Evolutionary conservation across 441 rosid genomes (phyloP), one percentile per base, ranked within the genome.

Genomic region (Brassica balearica): DNA sequence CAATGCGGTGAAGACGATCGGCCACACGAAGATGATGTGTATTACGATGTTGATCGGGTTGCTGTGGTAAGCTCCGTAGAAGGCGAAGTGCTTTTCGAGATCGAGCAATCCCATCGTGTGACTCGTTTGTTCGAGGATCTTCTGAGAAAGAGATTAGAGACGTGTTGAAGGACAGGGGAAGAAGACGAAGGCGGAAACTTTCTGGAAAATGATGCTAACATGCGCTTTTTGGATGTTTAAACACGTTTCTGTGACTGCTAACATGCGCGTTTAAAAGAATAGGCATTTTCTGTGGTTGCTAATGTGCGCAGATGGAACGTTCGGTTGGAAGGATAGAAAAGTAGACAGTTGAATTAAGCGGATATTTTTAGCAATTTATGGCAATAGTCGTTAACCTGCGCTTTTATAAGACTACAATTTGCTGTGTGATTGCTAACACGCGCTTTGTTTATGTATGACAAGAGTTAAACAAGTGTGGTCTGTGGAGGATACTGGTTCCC

Each of bases 51-150:
- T 95, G 56, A 88, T 59, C 2, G 88, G 88, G 80, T 95, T 90
- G 77, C 87, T 84, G 81, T 95, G 99, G 51, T 95, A 93, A 15
- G 99, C 98, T 9, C 95, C 98, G 60, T 93, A 95, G 89, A 90
- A 93, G 60, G 98, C 92, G 80, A 91, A 95, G 65, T 95, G 92
- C 60, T 87, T 89, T 86, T 93, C 99, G 0, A 93, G 93, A 86
- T 95, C 99, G 69, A 93, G 69, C 71, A 93, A 77, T 68, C 91
- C 91, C 65, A 80, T 55, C 70, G 71, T 68, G 12, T 82, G 88
- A 88, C 78, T 86, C 38, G 32, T 68, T 68, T 4, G 15, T 60
- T 17, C 4, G 59, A 15, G 0, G 23, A 17, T 17, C 23, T 17
- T 55, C 23, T 38, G 14, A 70, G 48, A 17, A 69, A 19, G 55